Base-by-base conservation (phyloP, 805 yeast species). In the Ogataea populi-albae region DNA sequence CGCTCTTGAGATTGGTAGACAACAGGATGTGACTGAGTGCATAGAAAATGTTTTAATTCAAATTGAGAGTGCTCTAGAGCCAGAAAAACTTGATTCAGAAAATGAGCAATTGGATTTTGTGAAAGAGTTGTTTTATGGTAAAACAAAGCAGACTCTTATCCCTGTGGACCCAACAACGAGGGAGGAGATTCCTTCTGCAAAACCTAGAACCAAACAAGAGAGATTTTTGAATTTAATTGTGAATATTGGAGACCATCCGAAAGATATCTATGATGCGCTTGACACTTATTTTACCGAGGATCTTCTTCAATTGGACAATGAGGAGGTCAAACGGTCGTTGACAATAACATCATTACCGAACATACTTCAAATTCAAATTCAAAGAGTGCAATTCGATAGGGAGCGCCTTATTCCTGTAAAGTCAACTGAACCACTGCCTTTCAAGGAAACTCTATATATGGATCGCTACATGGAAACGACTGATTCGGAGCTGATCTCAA, bases 11-110 rank as follows among this genome's bases (percentile, higher is more conserved):
- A 68, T 81, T 52, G 95, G 96, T 2, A 70, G 95, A 46, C 98
- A 93, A 57, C 98, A 93, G 58, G 98, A 93, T 65, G 98, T 93
- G 14, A 88, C 97, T 0, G 98, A 93, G 57, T 91, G 98, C 59
- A 88, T 91, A 52, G 95, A 89, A 37, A 93, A 93, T 57, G 97
- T 93, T 6, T 68, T 89, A 10, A 85, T 82, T 45, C 98, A 91
- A 57, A 65, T 93, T 23, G 97, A 91, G 55, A 86, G 95, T 17
- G 94, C 96, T 0, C 69, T 85, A 38, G 78, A 73, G 33, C 94
- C 96, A 0, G 68, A 68, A 11, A 58, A 59, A 1, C 53, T 81
- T 30, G 94, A 84, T 33, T 71, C 62, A 1, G 89, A 88, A 49
- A 73, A 77, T 16, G 98, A 91, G 56, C 97, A 91, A 54, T 61